phyloP scores from a whole-genome alignment of 257 asterid species.

The Solanum okadae region DNA sequence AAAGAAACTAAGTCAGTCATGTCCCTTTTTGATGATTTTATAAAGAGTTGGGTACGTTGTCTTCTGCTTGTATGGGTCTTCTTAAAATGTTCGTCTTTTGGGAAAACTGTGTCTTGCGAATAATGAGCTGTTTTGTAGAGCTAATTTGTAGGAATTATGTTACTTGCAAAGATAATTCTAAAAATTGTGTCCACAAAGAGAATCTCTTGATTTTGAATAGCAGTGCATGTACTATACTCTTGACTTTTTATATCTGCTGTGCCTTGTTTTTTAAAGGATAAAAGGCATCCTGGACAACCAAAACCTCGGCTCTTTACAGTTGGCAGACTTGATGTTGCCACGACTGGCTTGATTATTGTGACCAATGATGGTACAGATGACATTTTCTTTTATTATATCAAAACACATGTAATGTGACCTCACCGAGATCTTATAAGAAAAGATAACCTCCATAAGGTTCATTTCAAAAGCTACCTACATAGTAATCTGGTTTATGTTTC shows the following conservation, averaged over 20 bases:
- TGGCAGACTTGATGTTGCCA: conserved; percentile 97
- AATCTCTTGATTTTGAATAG: background rate
- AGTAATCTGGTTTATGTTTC: conserved; percentile 1
- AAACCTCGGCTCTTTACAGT: conserved; percentile 87
- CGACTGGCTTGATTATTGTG: conserved; percentile 87
- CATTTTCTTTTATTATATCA: background rate
- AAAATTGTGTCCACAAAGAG: background rate
- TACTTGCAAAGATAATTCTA: background rate
- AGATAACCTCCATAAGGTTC: background rate
- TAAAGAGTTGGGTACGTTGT: conserved; percentile 72
- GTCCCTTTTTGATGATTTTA: conserved; percentile 65
- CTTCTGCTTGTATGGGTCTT: background rate
- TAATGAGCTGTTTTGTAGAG: background rate
- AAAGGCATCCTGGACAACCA: conserved; percentile 63
- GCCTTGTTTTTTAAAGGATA: conserved; percentile 32
- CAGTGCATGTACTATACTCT: background rate
- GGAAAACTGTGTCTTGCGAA: background rate
- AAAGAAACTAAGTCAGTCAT: conserved; percentile 76
- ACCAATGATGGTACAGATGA: conserved; percentile 78
- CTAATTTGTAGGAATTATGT: background rate
- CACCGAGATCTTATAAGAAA: background rate
- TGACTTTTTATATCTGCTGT: background rate
- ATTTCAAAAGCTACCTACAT: background rate
- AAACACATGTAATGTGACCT: background rate
- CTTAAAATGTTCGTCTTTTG: background rate